Evolutionary conservation across 2,329 filamentous ascomycete genomes (phyloP).

Genomic region (Lasiodiplodia citricola): DNA sequence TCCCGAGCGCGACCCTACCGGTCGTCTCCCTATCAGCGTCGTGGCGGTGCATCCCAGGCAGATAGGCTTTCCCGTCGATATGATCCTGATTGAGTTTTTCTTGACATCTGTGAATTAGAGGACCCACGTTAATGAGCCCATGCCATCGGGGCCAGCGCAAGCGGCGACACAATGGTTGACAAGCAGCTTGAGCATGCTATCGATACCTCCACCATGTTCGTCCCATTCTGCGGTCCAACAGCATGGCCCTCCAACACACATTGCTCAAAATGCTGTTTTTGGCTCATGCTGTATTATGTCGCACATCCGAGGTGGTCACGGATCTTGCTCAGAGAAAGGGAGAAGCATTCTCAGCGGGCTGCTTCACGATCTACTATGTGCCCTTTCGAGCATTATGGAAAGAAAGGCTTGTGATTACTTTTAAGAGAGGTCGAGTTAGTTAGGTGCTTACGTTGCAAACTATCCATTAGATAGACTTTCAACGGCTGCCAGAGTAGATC

Average conservation of each 20-base stretch:
- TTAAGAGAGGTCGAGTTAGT: not conserved
- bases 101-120: not conserved
- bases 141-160: not conserved
- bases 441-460: not conserved
- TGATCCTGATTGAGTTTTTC: not conserved
- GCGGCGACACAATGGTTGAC: not conserved
- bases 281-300: not conserved
- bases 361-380: too few relatives aligned
- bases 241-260: not conserved
- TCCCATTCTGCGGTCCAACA: not conserved
- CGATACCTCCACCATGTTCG: too few relatives aligned
- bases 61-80: not conserved
- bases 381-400: too few relatives aligned
- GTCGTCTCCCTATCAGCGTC: constrained; percentile 15
- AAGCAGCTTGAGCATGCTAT: not conserved
- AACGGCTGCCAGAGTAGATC: too few relatives aligned
- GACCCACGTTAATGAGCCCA: not conserved
- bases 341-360: too few relatives aligned
- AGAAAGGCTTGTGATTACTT: too few relatives aligned
- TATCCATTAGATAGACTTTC: too few relatives aligned
- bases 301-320: too few relatives aligned
- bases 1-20: not conserved
- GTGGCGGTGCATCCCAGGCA: not conserved
- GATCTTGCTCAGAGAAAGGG: too few relatives aligned
- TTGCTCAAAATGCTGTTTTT: not conserved